Base-by-base conservation (phyloP, 1,139 yeast species). In the Sugiyamaella paludigena region DNA sequence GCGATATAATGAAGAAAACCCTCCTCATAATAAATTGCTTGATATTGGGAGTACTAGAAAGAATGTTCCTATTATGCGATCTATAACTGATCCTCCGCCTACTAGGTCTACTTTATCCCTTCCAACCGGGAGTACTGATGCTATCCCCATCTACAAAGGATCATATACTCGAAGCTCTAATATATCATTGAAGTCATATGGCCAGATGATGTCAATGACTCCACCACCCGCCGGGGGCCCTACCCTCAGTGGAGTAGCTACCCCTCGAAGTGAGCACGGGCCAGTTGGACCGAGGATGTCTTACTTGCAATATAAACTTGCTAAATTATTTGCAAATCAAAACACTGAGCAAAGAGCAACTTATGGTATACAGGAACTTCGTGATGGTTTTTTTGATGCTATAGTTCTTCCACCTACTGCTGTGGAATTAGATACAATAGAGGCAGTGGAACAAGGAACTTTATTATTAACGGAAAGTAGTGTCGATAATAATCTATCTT, bases 311-410 rank as follows among this genome's bases (percentile, higher is more conserved):
- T 40, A 30, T 28, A 46, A 48, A 19, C 43, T 56, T 31, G 46
- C 43, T 7, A 38, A 42, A 27, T 36, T 54, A n/a, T 42, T 56
- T 36, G 56, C 48, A 7, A 53, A 63, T 34, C 40, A 29, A 7
- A 47, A 43, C 32, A 41, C 48, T n/a, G 66, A 67, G 53, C 61
- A 63, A 15, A 53, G 67, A 38, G 56, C 67, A 2, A 65, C 66
- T 33, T 72, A 64, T 51, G 71, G 67, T 1, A 47, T 75, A 13
- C 74, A 73, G 47, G 80, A 76, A 53, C 55, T 73, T 24, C 62
- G 80, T 52, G 73, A 73, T 47, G 79, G 79, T 2, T 75, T 72
- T 54, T 76, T 76, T 52, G 79, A 76, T 53, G 74, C 79, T 0
- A 63, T 70, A 1, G 76, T 67, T 52, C 63, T 68, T n/a, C 71